phyloP scores from a whole-genome alignment of 1,139 yeast genomes.

The Chernovozyma aurita region DNA sequence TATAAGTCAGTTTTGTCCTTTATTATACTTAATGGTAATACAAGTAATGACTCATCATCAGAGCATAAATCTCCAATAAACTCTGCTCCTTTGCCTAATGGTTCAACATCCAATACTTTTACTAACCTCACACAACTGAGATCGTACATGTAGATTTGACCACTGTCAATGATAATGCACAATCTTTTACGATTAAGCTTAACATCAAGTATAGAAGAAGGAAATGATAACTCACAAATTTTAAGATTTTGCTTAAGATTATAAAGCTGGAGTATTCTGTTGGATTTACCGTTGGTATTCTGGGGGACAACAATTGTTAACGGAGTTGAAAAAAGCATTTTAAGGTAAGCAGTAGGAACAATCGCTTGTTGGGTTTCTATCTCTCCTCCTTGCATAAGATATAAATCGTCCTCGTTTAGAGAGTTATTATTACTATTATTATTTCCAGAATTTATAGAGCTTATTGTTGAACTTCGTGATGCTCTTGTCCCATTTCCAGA shows the following conservation, averaged over 20 bases:
- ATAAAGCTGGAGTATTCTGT: constrained; percentile 53
- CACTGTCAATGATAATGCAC: constrained; percentile 54
- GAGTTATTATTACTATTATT: constrained; percentile 2
- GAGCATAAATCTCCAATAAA: constrained; percentile 46
- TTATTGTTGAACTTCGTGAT: not conserved
- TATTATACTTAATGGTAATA: constrained; percentile 27
- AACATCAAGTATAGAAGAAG: constrained; percentile 55
- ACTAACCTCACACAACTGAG: constrained; percentile 65
- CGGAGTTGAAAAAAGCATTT: constrained; percentile 70
- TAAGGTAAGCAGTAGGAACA: constrained; percentile 37
- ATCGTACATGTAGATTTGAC: constrained; percentile 68
- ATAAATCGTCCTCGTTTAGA: constrained; percentile 2
- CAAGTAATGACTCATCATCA: constrained; percentile 45
- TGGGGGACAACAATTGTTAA: constrained; percentile 58
- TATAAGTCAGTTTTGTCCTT: constrained; percentile 29
- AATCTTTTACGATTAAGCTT: constrained; percentile 64
- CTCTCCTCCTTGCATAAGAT: constrained; percentile 1
- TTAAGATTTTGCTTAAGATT: constrained; percentile 66
- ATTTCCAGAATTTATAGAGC: not conserved
- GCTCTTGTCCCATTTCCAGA: not conserved
- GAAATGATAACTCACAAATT: constrained; percentile 68
- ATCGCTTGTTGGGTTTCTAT: constrained; percentile 10
- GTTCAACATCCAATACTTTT: constrained; percentile 54
- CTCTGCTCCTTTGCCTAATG: constrained; percentile 16
- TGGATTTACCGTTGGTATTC: constrained; percentile 36